Conservation (phyloP, 2,329 filamentous ascomycete species). For the Akanthomyces uredinophilus region DNA sequence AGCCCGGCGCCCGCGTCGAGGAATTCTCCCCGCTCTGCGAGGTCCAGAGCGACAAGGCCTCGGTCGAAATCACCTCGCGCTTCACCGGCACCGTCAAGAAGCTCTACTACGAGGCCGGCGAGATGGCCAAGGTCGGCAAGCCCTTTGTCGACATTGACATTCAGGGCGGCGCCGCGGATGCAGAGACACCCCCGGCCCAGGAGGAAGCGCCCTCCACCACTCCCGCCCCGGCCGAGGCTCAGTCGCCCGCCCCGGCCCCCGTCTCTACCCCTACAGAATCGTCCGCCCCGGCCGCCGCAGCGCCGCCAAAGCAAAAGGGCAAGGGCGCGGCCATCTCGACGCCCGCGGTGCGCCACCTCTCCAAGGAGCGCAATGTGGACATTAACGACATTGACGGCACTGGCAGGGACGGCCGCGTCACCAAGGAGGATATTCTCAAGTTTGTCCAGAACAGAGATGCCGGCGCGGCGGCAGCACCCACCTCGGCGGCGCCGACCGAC, state of each 20-base stretch:
- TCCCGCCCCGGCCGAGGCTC: constrained; percentile 15
- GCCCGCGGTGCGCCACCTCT: constrained; percentile 83
- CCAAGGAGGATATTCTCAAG: constrained; percentile 85
- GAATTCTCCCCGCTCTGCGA: constrained; percentile 98
- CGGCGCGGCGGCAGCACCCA: constrained; percentile 20
- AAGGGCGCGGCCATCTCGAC: constrained; percentile 76
- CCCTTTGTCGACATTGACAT: constrained; percentile 94
- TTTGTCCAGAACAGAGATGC: constrained; percentile 55
- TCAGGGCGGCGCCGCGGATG: constrained; percentile 60
- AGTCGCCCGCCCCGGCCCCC: neutral
- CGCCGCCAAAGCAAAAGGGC: constrained; percentile 38
- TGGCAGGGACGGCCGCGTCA: constrained; percentile 82
- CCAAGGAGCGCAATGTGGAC: constrained; percentile 71
- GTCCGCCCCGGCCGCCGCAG: constrained; percentile 2
- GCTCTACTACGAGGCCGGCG: constrained; percentile 89
- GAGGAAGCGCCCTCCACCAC: constrained; percentile 17
- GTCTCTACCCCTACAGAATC: neutral
- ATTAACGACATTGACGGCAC: constrained; percentile 78
- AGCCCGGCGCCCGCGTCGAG: constrained; percentile 90
- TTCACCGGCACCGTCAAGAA: constrained; percentile 96
- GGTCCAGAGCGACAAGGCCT: constrained; percentile 96
- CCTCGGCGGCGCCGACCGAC: constrained; percentile 26
- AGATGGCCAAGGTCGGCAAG: constrained; percentile 94
- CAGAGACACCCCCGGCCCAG: constrained; percentile 28
- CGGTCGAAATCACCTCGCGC: constrained; percentile 85